phyloP scores from a whole-genome alignment of 805 yeast species.

The Wickerhamiella parazyma region DNA sequence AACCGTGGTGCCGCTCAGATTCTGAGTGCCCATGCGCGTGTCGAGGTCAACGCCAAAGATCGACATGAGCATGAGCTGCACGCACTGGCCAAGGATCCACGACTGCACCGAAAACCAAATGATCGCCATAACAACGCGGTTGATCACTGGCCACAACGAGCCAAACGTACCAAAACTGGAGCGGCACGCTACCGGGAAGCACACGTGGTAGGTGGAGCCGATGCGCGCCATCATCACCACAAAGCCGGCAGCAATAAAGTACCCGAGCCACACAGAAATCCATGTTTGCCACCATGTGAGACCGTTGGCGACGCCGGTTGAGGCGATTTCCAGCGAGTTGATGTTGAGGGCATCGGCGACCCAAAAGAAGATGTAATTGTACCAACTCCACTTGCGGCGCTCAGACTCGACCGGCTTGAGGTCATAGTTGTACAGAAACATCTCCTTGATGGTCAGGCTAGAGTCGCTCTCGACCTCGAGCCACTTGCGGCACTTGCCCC shows the following conservation, averaged over 20 bases:
- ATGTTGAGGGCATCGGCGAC: conserved; percentile 80
- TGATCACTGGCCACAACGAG: conserved; percentile 74
- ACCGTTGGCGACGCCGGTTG: conserved; percentile 67
- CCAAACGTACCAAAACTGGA: conserved; percentile 81
- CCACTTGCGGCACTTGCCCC: conserved; percentile 5
- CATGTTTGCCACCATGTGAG: conserved; percentile 86
- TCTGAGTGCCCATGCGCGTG: conserved; percentile 37
- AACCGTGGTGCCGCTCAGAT: conserved; percentile 48
- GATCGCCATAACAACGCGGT: conserved; percentile 76
- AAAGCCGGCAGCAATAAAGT: conserved; percentile 52
- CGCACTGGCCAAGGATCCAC: conserved; percentile 74
- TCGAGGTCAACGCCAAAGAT: conserved; percentile 35
- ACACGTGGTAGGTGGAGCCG: conserved; percentile 67
- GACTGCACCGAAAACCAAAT: conserved; percentile 85
- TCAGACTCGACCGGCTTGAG: conserved; percentile 35
- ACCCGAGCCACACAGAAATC: conserved; percentile 82
- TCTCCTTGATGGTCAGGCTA: conserved; percentile 41
- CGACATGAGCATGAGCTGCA: conserved; percentile 60
- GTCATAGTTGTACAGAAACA: conserved; percentile 62
- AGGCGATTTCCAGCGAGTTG: conserved; percentile 84
- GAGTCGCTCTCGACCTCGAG: conserved; percentile 24
- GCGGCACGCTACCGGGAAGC: conserved; percentile 74
- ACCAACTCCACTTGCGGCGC: conserved; percentile 79
- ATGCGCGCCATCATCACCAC: conserved; percentile 61
- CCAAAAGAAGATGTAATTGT: conserved; percentile 70